Conservation (phyloP, 352 stramenopile species). For the Phytopythium chamaehyphon region DNA sequence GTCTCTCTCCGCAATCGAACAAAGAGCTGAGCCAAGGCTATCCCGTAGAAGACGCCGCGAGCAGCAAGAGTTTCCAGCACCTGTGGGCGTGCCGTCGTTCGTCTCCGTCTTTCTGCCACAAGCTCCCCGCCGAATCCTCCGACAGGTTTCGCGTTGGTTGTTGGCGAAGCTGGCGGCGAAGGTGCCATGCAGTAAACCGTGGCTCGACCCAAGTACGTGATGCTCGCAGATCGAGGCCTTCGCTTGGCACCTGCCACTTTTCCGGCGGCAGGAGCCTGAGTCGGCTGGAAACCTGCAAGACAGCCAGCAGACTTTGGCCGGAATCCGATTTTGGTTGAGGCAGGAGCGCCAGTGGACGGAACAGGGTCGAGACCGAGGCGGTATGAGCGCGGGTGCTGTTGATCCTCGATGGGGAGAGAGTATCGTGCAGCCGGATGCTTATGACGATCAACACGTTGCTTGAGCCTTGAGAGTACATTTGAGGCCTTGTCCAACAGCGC, state of each 20-base stretch:
- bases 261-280: conserved; percentile 1
- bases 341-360: conserved; percentile 17
- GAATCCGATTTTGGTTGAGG: conserved; percentile 15
- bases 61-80: conserved; percentile 26
- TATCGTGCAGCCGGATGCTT: conserved; percentile 48
- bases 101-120: conserved; percentile 29
- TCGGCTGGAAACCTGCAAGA: conserved; percentile 15
- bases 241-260: conserved; percentile 49
- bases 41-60: conserved; percentile 18
- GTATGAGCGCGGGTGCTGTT: conserved; percentile 31
- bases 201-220: conserved; percentile 45
- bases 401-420: conserved; percentile 43
- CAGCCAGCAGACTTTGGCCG: conserved; percentile 33
- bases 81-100: conserved; percentile 19
- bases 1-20: conserved; percentile 44
- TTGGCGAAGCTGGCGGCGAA: not conserved
- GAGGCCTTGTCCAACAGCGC: conserved; percentile 21
- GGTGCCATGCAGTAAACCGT: conserved; percentile 50
- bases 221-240: conserved; percentile 45
- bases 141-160: conserved; percentile 5
- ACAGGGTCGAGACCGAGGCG: conserved; percentile 46
- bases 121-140: conserved; percentile 35
- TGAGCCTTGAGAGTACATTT: conserved; percentile 21
- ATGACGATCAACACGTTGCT: conserved; percentile 20
- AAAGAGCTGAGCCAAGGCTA: conserved; percentile 51